Evolutionary conservation across 176 grass and related monocot genomes (phyloP), one percentile per base, ranked within the genome.

Genomic region (Eragrostis nindensis): DNA sequence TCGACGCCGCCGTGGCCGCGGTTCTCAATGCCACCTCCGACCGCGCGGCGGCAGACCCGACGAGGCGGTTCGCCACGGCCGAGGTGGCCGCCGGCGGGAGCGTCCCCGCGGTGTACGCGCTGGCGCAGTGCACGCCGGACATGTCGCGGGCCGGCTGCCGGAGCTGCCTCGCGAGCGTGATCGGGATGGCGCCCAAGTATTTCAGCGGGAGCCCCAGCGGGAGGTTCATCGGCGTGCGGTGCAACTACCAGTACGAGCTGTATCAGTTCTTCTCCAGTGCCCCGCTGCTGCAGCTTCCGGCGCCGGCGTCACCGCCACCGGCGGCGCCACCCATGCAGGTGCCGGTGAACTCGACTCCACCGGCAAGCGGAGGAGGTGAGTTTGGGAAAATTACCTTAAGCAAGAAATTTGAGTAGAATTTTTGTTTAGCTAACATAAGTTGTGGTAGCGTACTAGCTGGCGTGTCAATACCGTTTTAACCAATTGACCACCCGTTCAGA

Each of bases 81-180:
- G 62, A 46, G 16, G 73, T 43, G 32, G 77, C 41, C 27, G 38
- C 41, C 66, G 82, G 21, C 0, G 27, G 9, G 22, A 22, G 15
- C 0, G 38, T 30, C 74, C 89, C 88, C 15, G 24, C 9, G 11
- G 74, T 87, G 0, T 74, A 88, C 45, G 85, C 64, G 22, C 71
- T 82, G 38, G 77, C 42, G 40, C 86, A 88, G 82, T 92, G 90
- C 82, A 92, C 86, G 26, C 76, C 52, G 52, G 86, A 92, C 61
- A 32, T 92, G 73, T 29, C 68, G 8, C 36, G 2, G 17, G 59
- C 27, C 2, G 40, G 62, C 10, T 90, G 88, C 80, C 75, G 46
- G 41, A 66, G 17, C 13, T 83, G 81, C 62, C 81, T 75, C 0
- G 24, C 32, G 24, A 55, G 5, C 4, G 9, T 62, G 0, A 77